Evolutionary conservation across 1,139 yeast species (phyloP), one percentile per base, ranked within the genome.

Genomic region (Geotrichum phurueaensis): DNA sequence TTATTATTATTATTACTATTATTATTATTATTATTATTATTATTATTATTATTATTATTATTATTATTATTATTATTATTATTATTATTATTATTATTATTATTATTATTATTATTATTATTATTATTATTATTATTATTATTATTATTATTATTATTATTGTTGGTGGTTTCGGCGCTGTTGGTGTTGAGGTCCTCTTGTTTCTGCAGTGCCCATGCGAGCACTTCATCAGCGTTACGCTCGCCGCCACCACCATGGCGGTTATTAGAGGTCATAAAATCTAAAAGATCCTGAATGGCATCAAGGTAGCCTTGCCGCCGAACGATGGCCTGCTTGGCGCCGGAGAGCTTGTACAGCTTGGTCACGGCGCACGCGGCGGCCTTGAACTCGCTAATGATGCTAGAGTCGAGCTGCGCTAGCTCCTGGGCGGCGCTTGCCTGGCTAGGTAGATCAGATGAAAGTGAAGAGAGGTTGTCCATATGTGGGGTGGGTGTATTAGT

Each of bases 401-500:
- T 51, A 15, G 58, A 36, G 27, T 58, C 60, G 27, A 58, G 47
- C n/a, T 27, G 22, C 4, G 60, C 60, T 45, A 58, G 52, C 55
- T 60, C 60, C 49, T 54, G 55, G 27, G 51, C 53, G n/a, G 51
- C 20, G 51, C 48, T 55, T 10, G 53, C 20, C 22, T 43, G 54
- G 20, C 53, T 7, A 15, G 56, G 56, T 15, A 54, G 29, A 6
- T 50, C 48, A 13, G 65, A 67, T 69, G 60, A 71, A 65, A 64
- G 68, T 65, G 45, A 72, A 66, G 43, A 71, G 69, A 20, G 73
- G 67, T 57, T 67, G 63, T 22, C 75, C 15, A 73, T 73, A 20
- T 67, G 64, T 54, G 68, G 63, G 69, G 70, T 63, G 68, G 71
- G 25, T 58, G 48, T 12, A 64, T 61, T 6, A 7, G 22, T 53